These are phyloP conservation scores for Xanthoparmelia taractica DNA, from an alignment of 495 filamentous ascomycete species.

Conservation along the genomic window DNA sequence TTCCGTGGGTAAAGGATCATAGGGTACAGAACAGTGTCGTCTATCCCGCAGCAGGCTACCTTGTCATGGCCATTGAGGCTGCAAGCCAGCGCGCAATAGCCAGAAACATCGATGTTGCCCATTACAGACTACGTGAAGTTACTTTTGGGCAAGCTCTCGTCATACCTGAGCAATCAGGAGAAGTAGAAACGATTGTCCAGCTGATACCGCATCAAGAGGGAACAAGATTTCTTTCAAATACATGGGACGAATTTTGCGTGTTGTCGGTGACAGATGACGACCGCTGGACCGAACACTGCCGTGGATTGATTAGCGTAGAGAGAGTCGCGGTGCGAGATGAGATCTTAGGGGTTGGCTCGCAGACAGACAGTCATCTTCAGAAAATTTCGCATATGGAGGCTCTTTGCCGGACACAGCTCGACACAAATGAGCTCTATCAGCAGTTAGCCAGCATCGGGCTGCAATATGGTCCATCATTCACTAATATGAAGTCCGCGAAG, in stretches of 20 bases:
- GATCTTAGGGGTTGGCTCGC: background rate
- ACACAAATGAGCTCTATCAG: slow-evolving; percentile 30
- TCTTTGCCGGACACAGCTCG: slow-evolving; percentile 20
- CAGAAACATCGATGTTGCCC: background rate
- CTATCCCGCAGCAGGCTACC: slow-evolving; percentile 40
- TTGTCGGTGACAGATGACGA: slow-evolving; percentile 32
- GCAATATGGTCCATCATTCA: slow-evolving; percentile 33
- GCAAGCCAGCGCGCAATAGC: slow-evolving; percentile 24
- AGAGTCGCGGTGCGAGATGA: background rate
- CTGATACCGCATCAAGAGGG: slow-evolving; percentile 26
- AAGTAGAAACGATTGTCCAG: slow-evolving; percentile 31
- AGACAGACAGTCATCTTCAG: background rate
- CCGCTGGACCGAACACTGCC: slow-evolving; percentile 36
- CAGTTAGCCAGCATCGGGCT: slow-evolving; percentile 29
- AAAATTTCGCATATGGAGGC: background rate
- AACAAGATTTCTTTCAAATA: slow-evolving; percentile 16
- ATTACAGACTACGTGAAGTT: slow-evolving; percentile 29
- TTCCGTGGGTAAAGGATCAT: slow-evolving; percentile 46
- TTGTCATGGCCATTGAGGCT: slow-evolving; percentile 44
- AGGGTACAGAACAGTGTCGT: slow-evolving; percentile 32
- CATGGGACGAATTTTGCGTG: slow-evolving; percentile 35
- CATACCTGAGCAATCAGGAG: slow-evolving; percentile 27
- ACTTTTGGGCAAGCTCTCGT: slow-evolving; percentile 38
- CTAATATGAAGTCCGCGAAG: slow-evolving; percentile 27
- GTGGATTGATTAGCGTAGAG: slow-evolving; percentile 26